A percentile compares a stretch with the other conserved stretches of the same genome.
These are phyloP conservation scores for Cercospora sp. DNA, from an alignment of 2,329 filamentous ascomycete species.

Conservation along the genomic window DNA sequence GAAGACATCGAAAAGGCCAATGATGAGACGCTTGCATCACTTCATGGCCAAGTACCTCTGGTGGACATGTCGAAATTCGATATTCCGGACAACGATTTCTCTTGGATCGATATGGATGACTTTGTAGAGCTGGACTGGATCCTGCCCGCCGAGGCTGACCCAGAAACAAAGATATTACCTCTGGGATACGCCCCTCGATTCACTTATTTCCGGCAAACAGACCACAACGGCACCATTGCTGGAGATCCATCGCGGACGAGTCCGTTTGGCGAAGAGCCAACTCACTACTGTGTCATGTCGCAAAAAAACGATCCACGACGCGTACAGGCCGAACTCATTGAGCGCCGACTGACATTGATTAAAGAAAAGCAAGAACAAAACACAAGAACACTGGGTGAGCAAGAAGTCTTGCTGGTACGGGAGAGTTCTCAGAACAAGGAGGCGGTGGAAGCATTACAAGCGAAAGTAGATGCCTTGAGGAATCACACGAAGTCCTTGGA, in stretches of 20 bases:
- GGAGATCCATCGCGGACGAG: slow-evolving; percentile 82
- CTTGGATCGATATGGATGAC: slow-evolving; percentile 99
- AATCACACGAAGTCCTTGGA: slow-evolving; percentile 59
- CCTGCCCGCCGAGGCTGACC: slow-evolving; percentile 82
- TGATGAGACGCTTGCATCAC: slow-evolving; percentile 61
- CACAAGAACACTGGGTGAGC: slow-evolving; percentile 69
- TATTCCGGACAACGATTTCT: slow-evolving; percentile 91
- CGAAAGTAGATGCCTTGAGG: slow-evolving; percentile 57
- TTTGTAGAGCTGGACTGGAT: slow-evolving; percentile 99
- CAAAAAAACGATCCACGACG: slow-evolving; percentile 70
- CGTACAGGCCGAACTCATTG: slow-evolving; percentile 84
- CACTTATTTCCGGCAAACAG: slow-evolving; percentile 96
- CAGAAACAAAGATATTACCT: slow-evolving; percentile 90
- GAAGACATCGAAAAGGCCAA: slow-evolving; percentile 70
- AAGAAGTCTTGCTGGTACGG: slow-evolving; percentile 64
- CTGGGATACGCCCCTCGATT: slow-evolving; percentile 90
- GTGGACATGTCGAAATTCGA: slow-evolving; percentile 80
- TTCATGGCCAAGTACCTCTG: slow-evolving; percentile 54
- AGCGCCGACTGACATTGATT: slow-evolving; percentile 75
- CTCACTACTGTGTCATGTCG: slow-evolving; percentile 94
- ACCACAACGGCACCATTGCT: slow-evolving; percentile 77
- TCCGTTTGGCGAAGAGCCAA: slow-evolving; percentile 88
- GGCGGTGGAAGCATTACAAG: slow-evolving; percentile 55
- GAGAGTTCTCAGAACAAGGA: slow-evolving; percentile 51
- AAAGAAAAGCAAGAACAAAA: slow-evolving; percentile 77